Evolutionary conservation across 2,329 filamentous ascomycete genomes (phyloP).

Genomic region (Alternaria gansuensis): DNA sequence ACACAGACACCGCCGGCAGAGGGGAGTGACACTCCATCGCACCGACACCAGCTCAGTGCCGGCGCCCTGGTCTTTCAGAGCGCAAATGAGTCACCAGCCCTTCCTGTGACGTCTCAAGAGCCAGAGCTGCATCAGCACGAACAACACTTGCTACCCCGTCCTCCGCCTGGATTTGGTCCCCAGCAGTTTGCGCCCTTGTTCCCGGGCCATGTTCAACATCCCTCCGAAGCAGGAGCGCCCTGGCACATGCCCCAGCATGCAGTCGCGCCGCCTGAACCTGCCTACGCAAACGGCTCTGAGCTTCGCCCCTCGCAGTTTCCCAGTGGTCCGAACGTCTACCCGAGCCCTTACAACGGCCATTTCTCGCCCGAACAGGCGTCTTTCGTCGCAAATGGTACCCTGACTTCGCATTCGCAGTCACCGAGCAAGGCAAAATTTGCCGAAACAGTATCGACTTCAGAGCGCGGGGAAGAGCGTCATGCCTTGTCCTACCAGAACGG

Average conservation of each 20-base stretch:
- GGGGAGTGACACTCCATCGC: constrained; percentile 24
- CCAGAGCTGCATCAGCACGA: constrained; percentile 27
- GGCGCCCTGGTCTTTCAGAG: constrained; percentile 54
- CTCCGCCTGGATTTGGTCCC: constrained; percentile 46
- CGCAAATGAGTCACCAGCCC: constrained; percentile 48
- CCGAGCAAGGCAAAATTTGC: constrained; percentile 45
- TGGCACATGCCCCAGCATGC: constrained; percentile 46
- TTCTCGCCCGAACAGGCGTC: constrained; percentile 32
- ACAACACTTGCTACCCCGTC: constrained; percentile 38
- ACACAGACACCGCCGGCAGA: constrained; percentile 37
- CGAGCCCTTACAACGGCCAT: constrained; percentile 30
- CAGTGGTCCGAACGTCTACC: constrained; percentile 26
- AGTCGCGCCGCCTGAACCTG: constrained; percentile 38
- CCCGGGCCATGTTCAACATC: constrained; percentile 48
- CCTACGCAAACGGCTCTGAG: constrained; percentile 38
- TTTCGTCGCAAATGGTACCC: constrained; percentile 36
- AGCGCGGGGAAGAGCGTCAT: constrained; percentile 35
- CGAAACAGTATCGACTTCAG: constrained; percentile 32
- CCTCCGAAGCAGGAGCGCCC: constrained; percentile 45
- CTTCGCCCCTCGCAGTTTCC: constrained; percentile 34
- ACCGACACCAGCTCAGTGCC: constrained; percentile 39
- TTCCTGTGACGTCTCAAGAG: constrained; percentile 51
- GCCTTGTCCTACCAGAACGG: constrained; percentile 34
- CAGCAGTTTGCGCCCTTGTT: constrained; percentile 45
- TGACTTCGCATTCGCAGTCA: constrained; percentile 46